Percentiles rank a stretch among this genome's conserved stretches.
phyloP scores from a whole-genome alignment of 352 stramenopile genomes.

The Nothophytophthora sp. region DNA sequence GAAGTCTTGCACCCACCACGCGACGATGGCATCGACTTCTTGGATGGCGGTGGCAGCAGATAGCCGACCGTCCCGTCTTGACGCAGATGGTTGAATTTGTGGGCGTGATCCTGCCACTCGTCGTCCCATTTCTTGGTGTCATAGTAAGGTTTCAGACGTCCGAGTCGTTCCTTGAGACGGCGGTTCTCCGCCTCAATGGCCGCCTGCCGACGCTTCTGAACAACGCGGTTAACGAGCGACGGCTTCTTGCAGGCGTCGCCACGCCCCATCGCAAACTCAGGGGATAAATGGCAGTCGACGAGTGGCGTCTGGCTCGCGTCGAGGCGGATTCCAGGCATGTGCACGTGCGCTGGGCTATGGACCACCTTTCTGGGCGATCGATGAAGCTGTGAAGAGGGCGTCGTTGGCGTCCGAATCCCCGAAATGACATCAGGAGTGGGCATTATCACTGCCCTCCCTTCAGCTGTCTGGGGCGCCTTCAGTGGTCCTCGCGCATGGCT shows the following conservation, averaged over 20 bases:
- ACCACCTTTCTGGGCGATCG: slow-evolving; percentile 21
- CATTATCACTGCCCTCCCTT: slow-evolving; percentile 5
- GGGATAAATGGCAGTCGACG: slow-evolving; percentile 75
- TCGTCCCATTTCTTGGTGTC: slow-evolving; percentile 73
- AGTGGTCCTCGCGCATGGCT: background rate
- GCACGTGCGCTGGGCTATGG: slow-evolving; percentile 52
- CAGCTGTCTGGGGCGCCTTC: background rate
- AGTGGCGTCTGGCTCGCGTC: slow-evolving; percentile 69
- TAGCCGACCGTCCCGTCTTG: slow-evolving; percentile 74
- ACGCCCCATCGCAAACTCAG: slow-evolving; percentile 52
- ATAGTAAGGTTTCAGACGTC: slow-evolving; percentile 65
- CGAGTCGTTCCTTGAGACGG: slow-evolving; percentile 51
- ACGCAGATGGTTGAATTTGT: slow-evolving; percentile 64
- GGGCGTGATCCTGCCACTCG: slow-evolving; percentile 59
- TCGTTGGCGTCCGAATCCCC: slow-evolving; percentile 9
- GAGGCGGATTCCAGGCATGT: slow-evolving; percentile 73
- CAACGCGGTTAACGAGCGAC: slow-evolving; percentile 57
- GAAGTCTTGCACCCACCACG: slow-evolving; percentile 11
- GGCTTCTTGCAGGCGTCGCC: slow-evolving; percentile 75
- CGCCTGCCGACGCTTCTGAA: slow-evolving; percentile 51
- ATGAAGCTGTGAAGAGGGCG: slow-evolving; percentile 3
- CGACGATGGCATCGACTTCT: slow-evolving; percentile 7
- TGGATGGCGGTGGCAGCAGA: slow-evolving; percentile 37
- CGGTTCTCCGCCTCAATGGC: slow-evolving; percentile 70
- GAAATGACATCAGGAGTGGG: background rate